Conservation (phyloP, 2,329 filamentous ascomycete species). For the Botryotinia convoluta region DNA sequence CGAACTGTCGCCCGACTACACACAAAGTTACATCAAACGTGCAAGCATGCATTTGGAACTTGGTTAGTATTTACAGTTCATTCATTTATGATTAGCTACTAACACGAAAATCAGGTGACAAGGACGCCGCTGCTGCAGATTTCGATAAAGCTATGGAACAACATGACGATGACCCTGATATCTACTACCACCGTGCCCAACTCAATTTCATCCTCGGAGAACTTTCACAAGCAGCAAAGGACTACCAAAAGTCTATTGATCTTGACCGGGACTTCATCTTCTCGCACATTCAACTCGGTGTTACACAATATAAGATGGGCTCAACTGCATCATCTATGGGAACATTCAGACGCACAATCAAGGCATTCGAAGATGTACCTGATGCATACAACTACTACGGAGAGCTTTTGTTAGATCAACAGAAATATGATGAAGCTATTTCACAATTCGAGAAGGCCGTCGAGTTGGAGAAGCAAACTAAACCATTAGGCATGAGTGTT, state of each 20-base stretch:
- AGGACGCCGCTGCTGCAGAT: slow-evolving; percentile 81
- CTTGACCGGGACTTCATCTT: slow-evolving; percentile 96
- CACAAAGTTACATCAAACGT: slow-evolving; percentile 97
- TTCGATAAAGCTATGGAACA: slow-evolving; percentile 83
- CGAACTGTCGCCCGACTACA: slow-evolving; percentile 80
- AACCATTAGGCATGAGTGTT: slow-evolving; percentile 96
- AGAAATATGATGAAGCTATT: slow-evolving; percentile 91
- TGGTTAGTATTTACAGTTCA: slow-evolving; percentile 51
- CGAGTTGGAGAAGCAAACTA: slow-evolving; percentile 93
- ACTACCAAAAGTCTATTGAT: slow-evolving; percentile 99
- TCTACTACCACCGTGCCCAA: slow-evolving; percentile 98
- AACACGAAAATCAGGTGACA: slow-evolving; percentile 58
- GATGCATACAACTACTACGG: slow-evolving; percentile 99
- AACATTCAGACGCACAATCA: slow-evolving; percentile 94
- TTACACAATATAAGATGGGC: slow-evolving; percentile 99
- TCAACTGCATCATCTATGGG: slow-evolving; percentile 97
- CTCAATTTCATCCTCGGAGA: slow-evolving; percentile 97
- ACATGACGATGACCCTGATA: slow-evolving; percentile 87
- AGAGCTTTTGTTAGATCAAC: slow-evolving; percentile 92
- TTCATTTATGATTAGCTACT: slow-evolving; percentile 27
- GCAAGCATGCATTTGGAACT: slow-evolving; percentile 97
- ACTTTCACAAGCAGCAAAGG: slow-evolving; percentile 89
- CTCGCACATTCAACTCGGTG: slow-evolving; percentile 97
- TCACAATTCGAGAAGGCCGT: slow-evolving; percentile 99
- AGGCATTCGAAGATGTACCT: slow-evolving; percentile 95